Conservation (phyloP, 345 rosid species). For the Eucalyptus cloeziana region DNA sequence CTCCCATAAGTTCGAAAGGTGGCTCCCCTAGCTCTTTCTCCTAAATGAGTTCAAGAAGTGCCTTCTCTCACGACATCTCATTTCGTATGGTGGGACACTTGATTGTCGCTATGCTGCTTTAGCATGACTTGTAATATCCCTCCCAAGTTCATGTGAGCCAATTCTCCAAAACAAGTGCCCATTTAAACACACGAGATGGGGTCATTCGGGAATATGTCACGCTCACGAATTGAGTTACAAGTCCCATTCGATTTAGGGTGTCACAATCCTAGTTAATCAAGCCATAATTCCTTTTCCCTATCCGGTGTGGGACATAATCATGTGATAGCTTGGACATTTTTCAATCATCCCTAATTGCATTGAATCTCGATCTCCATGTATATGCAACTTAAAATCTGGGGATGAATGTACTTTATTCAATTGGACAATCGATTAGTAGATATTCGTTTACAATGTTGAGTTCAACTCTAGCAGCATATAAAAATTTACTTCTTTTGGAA, state of each 20-base stretch:
- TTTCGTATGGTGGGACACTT: neutral
- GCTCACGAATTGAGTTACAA: neutral
- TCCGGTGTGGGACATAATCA: neutral
- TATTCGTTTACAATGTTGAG: too few species aligned
- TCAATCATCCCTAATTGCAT: neutral
- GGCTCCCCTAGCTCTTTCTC: neutral
- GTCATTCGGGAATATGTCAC: fast-evolving
- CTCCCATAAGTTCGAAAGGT: neutral
- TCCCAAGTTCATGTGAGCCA: neutral
- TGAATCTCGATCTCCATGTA: neutral
- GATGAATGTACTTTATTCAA: neutral
- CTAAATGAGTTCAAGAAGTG: neutral
- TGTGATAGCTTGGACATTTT: neutral
- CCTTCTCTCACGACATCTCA: neutral
- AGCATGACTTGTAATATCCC: neutral
- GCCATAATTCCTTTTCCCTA: neutral
- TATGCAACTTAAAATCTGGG: neutral
- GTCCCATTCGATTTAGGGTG: neutral
- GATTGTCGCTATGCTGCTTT: neutral
- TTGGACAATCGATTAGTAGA: neutral
- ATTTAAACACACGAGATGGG: neutral
- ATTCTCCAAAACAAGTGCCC: neutral
- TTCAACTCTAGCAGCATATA: neutral
- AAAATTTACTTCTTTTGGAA: neutral
- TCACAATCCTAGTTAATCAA: neutral